Evolutionary conservation across 495 filamentous ascomycete species (phyloP), one percentile per base, ranked within the genome.

Genomic region (Penicillium coffeae): DNA sequence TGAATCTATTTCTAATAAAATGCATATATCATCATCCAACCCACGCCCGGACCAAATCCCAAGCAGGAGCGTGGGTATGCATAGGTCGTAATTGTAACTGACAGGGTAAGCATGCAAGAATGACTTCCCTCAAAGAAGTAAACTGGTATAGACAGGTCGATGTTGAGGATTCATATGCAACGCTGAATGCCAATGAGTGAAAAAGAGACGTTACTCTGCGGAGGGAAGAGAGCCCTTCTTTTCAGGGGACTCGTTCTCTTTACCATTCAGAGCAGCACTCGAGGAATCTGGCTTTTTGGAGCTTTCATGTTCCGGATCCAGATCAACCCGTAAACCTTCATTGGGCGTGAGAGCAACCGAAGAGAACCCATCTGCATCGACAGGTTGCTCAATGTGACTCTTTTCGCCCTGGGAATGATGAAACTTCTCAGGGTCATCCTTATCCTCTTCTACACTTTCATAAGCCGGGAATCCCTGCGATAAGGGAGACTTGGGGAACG

Each of bases 401-500:
- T 56, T 47, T 19, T 32, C 37, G 16, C 40, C 42, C 10, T 45
- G 44, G 9, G 19, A 7, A 3, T 35, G 34, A 10, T 15, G 21
- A 13, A 18, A 22, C 8, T 21, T 1, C 16, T 37, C 44, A 2
- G 13, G 16, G 6, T 21, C 14, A 15, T 16, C 8, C 1, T 44
- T 45, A 13, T 34, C 15, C 32, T 35, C 19, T 8, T 40, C 15
- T 18, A 41, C 52, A 14, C 47, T 18, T 12, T 40, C 52, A 25
- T 63, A 52, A 13, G 55, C 59, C 0, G 67, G 57, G 15, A 51
- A 60, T 0, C 66, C 61, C 20, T 56, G 60, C 3, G 70, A 72
- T 21, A 72, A 40, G 1, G 67, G 68, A n/a, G 70, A 73, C 34
- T 61, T 69, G 3, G 66, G 62, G 34, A 57, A 71, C 1, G 54